These are phyloP conservation scores for Cladophialophora psammophila DNA, from an alignment of 2,329 filamentous ascomycete genomes.

Conservation along the genomic window DNA sequence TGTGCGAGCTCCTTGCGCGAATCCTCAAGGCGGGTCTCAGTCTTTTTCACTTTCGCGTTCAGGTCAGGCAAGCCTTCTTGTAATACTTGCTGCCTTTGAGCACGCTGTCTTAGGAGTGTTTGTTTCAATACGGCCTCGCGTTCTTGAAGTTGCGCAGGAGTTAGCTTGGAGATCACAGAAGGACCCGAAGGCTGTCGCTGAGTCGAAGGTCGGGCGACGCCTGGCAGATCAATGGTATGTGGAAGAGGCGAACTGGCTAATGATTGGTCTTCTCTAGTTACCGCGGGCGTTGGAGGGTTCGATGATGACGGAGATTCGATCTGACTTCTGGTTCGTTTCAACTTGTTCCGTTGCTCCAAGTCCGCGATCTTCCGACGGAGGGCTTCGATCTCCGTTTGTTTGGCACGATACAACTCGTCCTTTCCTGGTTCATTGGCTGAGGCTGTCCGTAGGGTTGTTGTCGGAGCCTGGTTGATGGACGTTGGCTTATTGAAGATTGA, in stretches of 20 bases:
- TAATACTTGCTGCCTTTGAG: conserved; percentile 57
- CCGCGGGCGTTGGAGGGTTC: conserved; percentile 37
- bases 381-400: conserved; percentile 57
- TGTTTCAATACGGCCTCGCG: conserved; percentile 39
- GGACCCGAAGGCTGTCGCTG: conserved; percentile 16
- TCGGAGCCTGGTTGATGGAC: conserved; percentile 5
- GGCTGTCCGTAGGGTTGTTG: conserved; percentile 1
- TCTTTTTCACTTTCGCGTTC: conserved; percentile 54
- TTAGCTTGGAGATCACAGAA: conserved; percentile 31
- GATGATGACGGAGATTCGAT: conserved; percentile 46
- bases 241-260: conserved; percentile 22
- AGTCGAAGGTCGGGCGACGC: not conserved
- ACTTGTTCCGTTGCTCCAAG: conserved; percentile 53
- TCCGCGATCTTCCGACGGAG: conserved; percentile 60
- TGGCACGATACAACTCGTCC: conserved; percentile 54
- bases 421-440: conserved; percentile 42
- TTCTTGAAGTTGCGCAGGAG: conserved; percentile 35
- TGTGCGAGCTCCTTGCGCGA: conserved; percentile 46
- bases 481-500: conserved; percentile 3
- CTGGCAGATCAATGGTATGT: conserved; percentile 8
- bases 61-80: conserved; percentile 56
- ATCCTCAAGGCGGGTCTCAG: conserved; percentile 46
- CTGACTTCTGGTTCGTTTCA: conserved; percentile 49
- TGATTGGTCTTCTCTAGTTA: conserved; percentile 17
- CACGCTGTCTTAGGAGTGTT: conserved; percentile 48